Percentiles rank a stretch among this genome's conserved stretches.
These are phyloP conservation scores for Gossypium ekmanianum DNA, from an alignment of 345 rosid species.

Conservation along the genomic window DNA sequence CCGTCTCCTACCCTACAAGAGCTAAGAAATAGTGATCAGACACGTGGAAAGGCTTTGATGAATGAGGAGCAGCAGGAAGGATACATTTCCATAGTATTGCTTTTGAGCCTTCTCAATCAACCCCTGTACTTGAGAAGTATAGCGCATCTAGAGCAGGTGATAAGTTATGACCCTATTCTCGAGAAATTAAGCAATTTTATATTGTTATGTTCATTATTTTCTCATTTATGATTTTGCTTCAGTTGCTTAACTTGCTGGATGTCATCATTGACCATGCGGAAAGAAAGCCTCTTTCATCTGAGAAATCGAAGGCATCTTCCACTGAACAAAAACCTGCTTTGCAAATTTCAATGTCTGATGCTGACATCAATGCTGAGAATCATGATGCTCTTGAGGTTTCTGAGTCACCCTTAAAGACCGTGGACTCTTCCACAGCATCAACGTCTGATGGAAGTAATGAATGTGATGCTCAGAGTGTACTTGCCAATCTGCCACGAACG, in stretches of 20 bases:
- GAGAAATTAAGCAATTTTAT: not conserved
- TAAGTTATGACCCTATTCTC: slow-evolving; percentile 24
- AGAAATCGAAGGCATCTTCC: slow-evolving; percentile 42
- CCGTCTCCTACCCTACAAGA: slow-evolving; percentile 44
- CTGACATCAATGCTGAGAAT: slow-evolving; percentile 27
- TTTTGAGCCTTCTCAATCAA: slow-evolving; percentile 83
- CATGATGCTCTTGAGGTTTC: slow-evolving; percentile 32
- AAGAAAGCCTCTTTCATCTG: slow-evolving; percentile 51
- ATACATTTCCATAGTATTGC: slow-evolving; percentile 60
- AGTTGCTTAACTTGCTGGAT: slow-evolving; percentile 86
- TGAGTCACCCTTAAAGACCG: slow-evolving; percentile 35
- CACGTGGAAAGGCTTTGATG: slow-evolving; percentile 70
- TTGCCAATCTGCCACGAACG: slow-evolving; percentile 65
- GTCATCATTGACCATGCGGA: slow-evolving; percentile 75
- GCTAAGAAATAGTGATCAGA: slow-evolving; percentile 34
- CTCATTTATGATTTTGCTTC: slow-evolving; percentile 26
- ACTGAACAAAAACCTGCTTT: slow-evolving; percentile 28
- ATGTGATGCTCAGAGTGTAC: slow-evolving; percentile 51
- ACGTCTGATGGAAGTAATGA: slow-evolving; percentile 42
- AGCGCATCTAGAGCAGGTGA: slow-evolving; percentile 97
- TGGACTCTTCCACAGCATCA: slow-evolving; percentile 40
- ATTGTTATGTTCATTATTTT: slow-evolving; percentile 7
- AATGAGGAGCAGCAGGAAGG: slow-evolving; percentile 49
- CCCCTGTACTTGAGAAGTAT: slow-evolving; percentile 90
- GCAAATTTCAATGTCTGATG: not conserved